phyloP scores from a whole-genome alignment of 163 green algal species.

The Volvox carteri region DNA sequence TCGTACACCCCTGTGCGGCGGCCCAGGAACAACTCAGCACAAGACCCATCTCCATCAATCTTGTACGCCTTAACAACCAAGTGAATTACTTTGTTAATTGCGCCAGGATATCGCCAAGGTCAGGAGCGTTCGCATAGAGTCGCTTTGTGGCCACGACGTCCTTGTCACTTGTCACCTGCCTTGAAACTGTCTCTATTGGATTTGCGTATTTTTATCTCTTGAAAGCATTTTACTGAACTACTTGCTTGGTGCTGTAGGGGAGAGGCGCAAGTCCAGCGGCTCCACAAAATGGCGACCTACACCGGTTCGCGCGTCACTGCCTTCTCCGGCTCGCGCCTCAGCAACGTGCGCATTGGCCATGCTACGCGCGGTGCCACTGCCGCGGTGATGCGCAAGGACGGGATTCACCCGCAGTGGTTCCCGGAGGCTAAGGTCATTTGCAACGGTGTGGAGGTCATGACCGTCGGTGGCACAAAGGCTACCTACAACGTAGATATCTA shows the following conservation, averaged over 20 bases:
- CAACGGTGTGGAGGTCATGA: conserved; percentile 93
- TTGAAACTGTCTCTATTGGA: neutral
- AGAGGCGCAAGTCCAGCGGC: conserved; percentile 19
- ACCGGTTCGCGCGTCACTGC: conserved; percentile 29
- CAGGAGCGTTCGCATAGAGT: neutral
- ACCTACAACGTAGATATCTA: conserved; percentile 98
- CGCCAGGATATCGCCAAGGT: neutral
- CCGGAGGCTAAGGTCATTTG: conserved; percentile 89
- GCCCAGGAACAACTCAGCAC: neutral
- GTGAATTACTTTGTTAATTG: neutral
- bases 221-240: neutral
- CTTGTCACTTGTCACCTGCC: neutral
- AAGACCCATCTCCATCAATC: neutral
- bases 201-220: neutral
- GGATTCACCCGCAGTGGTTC: conserved; percentile 93
- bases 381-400: conserved; percentile 82
- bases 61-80: neutral
- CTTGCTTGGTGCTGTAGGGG: conserved; percentile 7
- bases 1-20: neutral
- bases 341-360: conserved; percentile 18
- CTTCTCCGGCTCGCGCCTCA: conserved; percentile 44
- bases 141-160: conserved; percentile 28
- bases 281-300: conserved; percentile 41
- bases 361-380: conserved; percentile 53
- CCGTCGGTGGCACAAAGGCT: conserved; percentile 88